phyloP scores from a whole-genome alignment of 2,329 filamentous ascomycete species.

The Diaporthe nobilis region DNA sequence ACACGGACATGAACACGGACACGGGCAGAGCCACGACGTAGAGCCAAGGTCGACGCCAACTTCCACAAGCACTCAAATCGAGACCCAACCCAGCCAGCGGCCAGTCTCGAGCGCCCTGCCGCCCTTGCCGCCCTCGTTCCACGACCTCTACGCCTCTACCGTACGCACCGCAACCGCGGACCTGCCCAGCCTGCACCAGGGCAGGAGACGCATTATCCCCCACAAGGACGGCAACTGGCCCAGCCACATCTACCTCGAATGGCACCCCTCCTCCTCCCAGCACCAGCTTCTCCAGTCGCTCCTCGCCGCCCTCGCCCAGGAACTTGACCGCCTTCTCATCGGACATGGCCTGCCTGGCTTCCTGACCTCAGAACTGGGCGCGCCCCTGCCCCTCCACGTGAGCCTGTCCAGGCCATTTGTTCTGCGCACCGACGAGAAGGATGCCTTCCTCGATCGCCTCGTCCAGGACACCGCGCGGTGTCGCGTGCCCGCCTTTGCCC shows the following conservation, averaged over 20 bases:
- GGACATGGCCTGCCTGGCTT: conserved; percentile 57
- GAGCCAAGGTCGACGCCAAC: neutral
- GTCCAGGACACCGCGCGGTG: conserved; percentile 54
- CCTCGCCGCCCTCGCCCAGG: conserved; percentile 54
- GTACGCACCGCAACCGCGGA: conserved; percentile 83
- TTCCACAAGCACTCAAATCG: neutral
- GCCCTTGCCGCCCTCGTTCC: conserved; percentile 84
- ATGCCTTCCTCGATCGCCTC: conserved; percentile 74
- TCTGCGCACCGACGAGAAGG: conserved; percentile 80
- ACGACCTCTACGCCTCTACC: conserved; percentile 89
- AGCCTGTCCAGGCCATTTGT: conserved; percentile 88
- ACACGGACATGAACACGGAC: neutral
- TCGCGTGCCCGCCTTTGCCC: conserved; percentile 50
- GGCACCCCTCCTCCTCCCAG: conserved; percentile 69
- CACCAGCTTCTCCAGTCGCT: conserved; percentile 62
- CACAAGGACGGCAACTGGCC: conserved; percentile 95
- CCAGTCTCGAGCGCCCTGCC: neutral
- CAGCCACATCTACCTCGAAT: conserved; percentile 92
- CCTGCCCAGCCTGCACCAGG: conserved; percentile 87
- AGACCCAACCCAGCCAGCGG: neutral
- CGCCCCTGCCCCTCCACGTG: conserved; percentile 87
- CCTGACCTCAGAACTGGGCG: conserved; percentile 82
- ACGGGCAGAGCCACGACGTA: neutral
- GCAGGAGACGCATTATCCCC: conserved; percentile 84
- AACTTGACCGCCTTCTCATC: conserved; percentile 46